phyloP scores from a whole-genome alignment of 176 grass and related monocot species.

The Sorghum bicolor region DNA sequence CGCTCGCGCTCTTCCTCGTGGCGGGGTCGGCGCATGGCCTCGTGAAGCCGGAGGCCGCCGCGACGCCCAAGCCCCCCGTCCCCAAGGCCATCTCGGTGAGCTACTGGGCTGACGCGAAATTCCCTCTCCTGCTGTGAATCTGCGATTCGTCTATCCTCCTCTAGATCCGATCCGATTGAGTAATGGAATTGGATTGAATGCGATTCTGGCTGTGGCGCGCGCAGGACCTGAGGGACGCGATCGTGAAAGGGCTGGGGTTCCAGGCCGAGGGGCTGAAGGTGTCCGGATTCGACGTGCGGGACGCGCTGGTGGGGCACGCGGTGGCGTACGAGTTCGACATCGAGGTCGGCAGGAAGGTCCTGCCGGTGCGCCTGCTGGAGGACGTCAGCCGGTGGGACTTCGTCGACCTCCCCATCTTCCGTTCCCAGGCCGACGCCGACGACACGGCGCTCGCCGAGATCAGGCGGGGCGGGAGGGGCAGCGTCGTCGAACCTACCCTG shows the following conservation, averaged over 20 bases:
- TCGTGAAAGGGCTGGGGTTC: slow-evolving; percentile 69
- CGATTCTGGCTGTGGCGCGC: background rate
- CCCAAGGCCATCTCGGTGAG: slow-evolving; percentile 78
- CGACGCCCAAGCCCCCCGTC: slow-evolving; percentile 33
- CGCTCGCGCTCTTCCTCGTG: slow-evolving; percentile 37
- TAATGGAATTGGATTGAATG: background rate
- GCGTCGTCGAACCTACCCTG: slow-evolving; percentile 37
- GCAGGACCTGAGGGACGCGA: slow-evolving; percentile 82
- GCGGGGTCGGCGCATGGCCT: slow-evolving; percentile 28
- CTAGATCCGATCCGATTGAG: background rate
- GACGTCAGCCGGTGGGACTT: slow-evolving; percentile 79
- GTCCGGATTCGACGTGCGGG: slow-evolving; percentile 78
- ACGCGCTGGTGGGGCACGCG: slow-evolving; percentile 78
- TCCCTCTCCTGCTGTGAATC: background rate
- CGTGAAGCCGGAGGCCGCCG: slow-evolving; percentile 14
- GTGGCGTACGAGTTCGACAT: slow-evolving; percentile 86
- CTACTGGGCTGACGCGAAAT: slow-evolving; percentile 12
- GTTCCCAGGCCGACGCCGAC: slow-evolving; percentile 37
- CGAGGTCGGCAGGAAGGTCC: slow-evolving; percentile 63
- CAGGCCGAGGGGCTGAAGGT: slow-evolving; percentile 70
- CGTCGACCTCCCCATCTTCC: slow-evolving; percentile 71
- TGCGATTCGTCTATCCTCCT: background rate
- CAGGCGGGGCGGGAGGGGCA: slow-evolving; percentile 8
- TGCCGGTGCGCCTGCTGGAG: slow-evolving; percentile 81
- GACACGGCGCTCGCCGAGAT: slow-evolving; percentile 65